Base-by-base conservation (phyloP, 2,329 filamentous ascomycete genomes). In the Calycina marina region DNA sequence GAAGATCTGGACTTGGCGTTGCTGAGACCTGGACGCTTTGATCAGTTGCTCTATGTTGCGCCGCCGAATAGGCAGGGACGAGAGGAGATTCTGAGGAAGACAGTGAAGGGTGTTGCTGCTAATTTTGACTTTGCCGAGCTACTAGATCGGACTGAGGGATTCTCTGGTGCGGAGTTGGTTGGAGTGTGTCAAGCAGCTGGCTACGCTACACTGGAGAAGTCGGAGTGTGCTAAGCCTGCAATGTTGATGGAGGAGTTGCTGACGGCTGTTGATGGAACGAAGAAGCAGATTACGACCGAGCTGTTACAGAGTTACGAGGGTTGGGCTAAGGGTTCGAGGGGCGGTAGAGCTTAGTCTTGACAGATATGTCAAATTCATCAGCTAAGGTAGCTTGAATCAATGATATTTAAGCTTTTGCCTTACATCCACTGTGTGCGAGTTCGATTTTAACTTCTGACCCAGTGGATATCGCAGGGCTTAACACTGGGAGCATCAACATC, bases 1-100 rank as follows among this genome's bases (percentile, higher is more conserved):
- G 80, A 93, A 47, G 67, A 77, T 2, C 69, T 96, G 13, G 88
- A 96, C 51, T 72, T 82, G 1, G 88, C 88, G 1, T 65, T 96
- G 18, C 70, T 93, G 50, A 72, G 88, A 1, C 80, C 84, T 0
- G 88, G 88, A 2, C 71, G 88, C 16, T 82, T 96, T 53, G 84
- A 93, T 48, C 71, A 78, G 43, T 66, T 85, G 18, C 69, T 93
- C 28, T 93, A 93, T 53, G 82, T 94, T 26, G 80, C 82, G 0
- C 79, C 83, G 3, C 88, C 88, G 0, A 76, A 83, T 48, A 57
- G 66, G 28, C 60, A 69, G 5, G 84, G 84, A 0, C 68, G 88
- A 6, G 70, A 68, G 48, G 78, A 84, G 41, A 88, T 96, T 33
- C 67, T 94, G 34, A 73, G 78, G 49, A 68, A 75, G 1, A 60